These are phyloP conservation scores for Mortierella sp. DNA, from an alignment of 371 early-diverging fungal species.

Conservation along the genomic window DNA sequence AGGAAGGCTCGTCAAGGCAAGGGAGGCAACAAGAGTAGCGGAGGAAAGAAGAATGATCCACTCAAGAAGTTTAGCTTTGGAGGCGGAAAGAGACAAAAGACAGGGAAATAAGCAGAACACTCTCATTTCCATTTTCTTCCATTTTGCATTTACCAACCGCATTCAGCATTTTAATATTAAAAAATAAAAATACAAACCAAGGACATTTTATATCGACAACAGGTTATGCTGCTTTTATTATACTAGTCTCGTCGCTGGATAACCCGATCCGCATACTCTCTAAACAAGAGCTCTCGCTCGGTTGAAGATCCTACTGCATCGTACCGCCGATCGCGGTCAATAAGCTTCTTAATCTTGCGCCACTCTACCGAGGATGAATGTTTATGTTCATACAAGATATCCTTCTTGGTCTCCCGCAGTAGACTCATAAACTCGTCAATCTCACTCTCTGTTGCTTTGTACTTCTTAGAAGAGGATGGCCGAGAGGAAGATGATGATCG, in stretches of 20 bases:
- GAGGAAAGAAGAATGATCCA: conserved; percentile 57
- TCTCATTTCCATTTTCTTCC: conserved; percentile 1
- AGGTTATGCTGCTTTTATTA: not conserved
- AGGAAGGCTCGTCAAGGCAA: conserved; percentile 44
- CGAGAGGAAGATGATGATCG: conserved; percentile 14
- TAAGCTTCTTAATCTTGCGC: conserved; percentile 50
- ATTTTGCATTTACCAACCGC: conserved; percentile 9
- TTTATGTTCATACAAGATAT: conserved; percentile 52
- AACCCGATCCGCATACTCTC: conserved; percentile 50
- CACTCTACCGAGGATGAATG: conserved; percentile 47
- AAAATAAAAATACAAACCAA: not conserved
- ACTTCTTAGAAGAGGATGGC: conserved; percentile 31
- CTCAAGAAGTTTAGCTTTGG: conserved; percentile 55
- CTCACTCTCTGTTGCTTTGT: conserved; percentile 48
- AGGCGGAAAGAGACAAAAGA: conserved; percentile 53
- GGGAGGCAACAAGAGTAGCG: conserved; percentile 20
- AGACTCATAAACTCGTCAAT: conserved; percentile 53
- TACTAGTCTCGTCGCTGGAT: conserved; percentile 39
- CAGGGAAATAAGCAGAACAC: conserved; percentile 13
- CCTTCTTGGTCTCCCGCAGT: conserved; percentile 48
- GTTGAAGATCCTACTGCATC: conserved; percentile 56
- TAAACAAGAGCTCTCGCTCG: conserved; percentile 47
- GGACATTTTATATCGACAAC: not conserved
- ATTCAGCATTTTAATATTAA: conserved; percentile 17
- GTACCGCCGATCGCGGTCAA: conserved; percentile 52